These are phyloP conservation scores for Geoglossum cookeanum DNA, from an alignment of 2,329 filamentous ascomycete genomes.

Conservation along the genomic window DNA sequence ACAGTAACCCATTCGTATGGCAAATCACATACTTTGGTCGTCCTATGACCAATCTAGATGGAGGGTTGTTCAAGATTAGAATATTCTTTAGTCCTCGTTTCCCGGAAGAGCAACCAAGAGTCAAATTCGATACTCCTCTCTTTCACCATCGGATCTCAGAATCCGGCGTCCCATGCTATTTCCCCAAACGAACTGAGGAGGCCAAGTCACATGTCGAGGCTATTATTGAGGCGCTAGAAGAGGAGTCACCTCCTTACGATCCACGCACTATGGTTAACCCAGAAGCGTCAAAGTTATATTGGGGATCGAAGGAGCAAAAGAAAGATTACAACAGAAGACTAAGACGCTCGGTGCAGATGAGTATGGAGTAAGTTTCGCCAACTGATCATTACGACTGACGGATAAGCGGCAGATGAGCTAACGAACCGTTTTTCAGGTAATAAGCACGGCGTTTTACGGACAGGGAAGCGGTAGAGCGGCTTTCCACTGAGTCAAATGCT, in stretches of 20 bases:
- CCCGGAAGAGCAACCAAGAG: constrained; percentile 72
- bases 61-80: constrained; percentile 68
- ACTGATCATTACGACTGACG: background rate
- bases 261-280: constrained; percentile 73
- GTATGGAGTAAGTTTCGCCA: constrained; percentile 22
- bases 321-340: constrained; percentile 71
- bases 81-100: constrained; percentile 69
- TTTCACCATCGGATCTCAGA: constrained; percentile 77
- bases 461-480: background rate
- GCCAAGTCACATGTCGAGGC: constrained; percentile 67
- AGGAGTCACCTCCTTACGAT: constrained; percentile 75
- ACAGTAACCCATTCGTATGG: constrained; percentile 84
- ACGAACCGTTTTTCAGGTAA: background rate
- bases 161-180: constrained; percentile 71
- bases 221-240: constrained; percentile 66
- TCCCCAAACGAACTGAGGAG: constrained; percentile 51
- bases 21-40: constrained; percentile 71
- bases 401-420: background rate
- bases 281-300: constrained; percentile 71
- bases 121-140: constrained; percentile 59
- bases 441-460: background rate
- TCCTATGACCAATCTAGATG: constrained; percentile 85
- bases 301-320: constrained; percentile 61
- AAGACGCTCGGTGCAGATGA: constrained; percentile 51
- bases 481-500: background rate